These are phyloP conservation scores for Talaromyces marneffei DNA, from an alignment of 2,329 filamentous ascomycete species.

Conservation along the genomic window DNA sequence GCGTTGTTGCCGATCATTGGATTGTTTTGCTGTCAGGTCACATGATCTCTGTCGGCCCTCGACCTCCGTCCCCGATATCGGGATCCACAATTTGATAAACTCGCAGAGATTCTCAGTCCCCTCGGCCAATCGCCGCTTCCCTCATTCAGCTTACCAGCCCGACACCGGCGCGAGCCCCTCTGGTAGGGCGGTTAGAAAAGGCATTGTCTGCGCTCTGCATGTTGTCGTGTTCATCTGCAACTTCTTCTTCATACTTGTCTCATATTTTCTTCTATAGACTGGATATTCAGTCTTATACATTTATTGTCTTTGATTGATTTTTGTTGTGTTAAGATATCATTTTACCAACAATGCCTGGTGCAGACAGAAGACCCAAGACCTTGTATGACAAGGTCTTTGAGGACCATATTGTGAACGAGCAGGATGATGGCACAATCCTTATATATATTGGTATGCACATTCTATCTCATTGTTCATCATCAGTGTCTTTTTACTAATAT, in stretches of 20 bases:
- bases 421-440: slow-evolving; percentile 84
- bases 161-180: slow-evolving; percentile 15
- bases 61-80: slow-evolving; percentile 6
- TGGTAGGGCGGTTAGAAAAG: slow-evolving; percentile 10
- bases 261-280: background rate
- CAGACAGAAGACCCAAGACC: slow-evolving; percentile 67
- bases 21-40: background rate
- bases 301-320: background rate
- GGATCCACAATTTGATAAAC: background rate
- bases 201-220: slow-evolving; percentile 6
- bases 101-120: background rate
- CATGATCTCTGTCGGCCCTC: background rate
- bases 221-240: background rate
- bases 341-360: slow-evolving; percentile 59
- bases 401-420: slow-evolving; percentile 90
- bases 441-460: slow-evolving; percentile 75
- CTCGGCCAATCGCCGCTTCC: slow-evolving; percentile 5
- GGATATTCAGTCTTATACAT: background rate
- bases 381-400: slow-evolving; percentile 97
- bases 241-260: background rate
- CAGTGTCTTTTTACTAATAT: slow-evolving; percentile 15
- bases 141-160: slow-evolving; percentile 8
- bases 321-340: background rate
- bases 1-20: background rate
- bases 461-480: background rate